Conservation (phyloP, 768 basidiomycete species). For the Pleurotus djamor region DNA sequence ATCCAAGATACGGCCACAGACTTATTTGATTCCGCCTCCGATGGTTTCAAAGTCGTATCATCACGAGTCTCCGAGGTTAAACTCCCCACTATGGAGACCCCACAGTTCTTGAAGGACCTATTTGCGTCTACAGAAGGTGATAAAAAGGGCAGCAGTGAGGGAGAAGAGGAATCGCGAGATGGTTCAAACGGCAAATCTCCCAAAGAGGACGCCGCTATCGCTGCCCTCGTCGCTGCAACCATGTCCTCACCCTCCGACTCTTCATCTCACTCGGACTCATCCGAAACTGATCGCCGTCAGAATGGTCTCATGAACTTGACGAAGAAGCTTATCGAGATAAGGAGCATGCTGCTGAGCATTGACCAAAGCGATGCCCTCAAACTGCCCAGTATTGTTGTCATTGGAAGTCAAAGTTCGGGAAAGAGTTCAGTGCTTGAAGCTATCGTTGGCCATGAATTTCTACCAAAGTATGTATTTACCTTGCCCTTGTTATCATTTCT, state of each 20-base stretch:
- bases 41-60: constrained; percentile 59
- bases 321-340: constrained; percentile 92
- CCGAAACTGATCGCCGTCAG: constrained; percentile 45
- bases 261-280: constrained; percentile 32
- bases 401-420: constrained; percentile 97
- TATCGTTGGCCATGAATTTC: constrained; percentile 95
- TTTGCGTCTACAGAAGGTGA: constrained; percentile 32
- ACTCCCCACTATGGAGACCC: constrained; percentile 49
- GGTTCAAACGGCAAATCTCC: constrained; percentile 42
- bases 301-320: constrained; percentile 95
- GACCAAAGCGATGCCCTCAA: constrained; percentile 95
- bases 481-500: background rate
- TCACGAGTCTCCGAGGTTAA: constrained; percentile 60
- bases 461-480: constrained; percentile 80
- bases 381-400: constrained; percentile 95
- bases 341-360: constrained; percentile 91
- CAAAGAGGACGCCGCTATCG: constrained; percentile 62
- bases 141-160: constrained; percentile 27
- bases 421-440: constrained; percentile 98
- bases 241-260: constrained; percentile 75
- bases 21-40: constrained; percentile 70
- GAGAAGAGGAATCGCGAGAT: constrained; percentile 15
- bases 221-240: constrained; percentile 74
- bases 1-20: constrained; percentile 72
- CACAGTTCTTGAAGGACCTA: constrained; percentile 72